Evolutionary conservation across 805 yeast genomes (phyloP).

Genomic region (Candida silvicultrix): DNA sequence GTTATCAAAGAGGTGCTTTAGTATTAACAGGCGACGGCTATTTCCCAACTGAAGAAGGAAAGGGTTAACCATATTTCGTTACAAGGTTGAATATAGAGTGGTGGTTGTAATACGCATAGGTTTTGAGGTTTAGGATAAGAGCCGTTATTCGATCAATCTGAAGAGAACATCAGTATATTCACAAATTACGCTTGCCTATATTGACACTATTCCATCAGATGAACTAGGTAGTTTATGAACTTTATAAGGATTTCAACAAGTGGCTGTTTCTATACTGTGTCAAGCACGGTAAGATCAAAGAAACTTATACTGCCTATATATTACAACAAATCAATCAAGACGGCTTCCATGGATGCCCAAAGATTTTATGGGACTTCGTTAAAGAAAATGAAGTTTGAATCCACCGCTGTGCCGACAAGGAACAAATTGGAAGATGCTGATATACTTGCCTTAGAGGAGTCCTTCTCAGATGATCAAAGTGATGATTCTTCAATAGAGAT

Average conservation of each 20-base stretch:
- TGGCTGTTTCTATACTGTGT: neutral
- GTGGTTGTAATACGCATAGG: no score
- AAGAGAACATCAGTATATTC: no score
- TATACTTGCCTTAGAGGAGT: constrained; percentile 15
- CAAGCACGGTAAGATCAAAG: neutral
- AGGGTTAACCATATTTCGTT: no score
- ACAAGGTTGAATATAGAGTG: neutral
- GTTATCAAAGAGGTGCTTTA: neutral
- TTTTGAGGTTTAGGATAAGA: no score
- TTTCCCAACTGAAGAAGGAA: no score
- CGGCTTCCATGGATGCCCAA: neutral
- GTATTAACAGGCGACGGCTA: no score
- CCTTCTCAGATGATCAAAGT: constrained; percentile 5
- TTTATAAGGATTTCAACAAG: neutral
- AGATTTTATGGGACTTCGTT: neutral
- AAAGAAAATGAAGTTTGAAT: neutral
- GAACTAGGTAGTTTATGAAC: neutral
- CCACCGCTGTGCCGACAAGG: neutral
- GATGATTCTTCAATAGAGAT: neutral
- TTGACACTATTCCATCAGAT: no score
- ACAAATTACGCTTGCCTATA: no score
- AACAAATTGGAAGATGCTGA: constrained; percentile 12
- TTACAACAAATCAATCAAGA: neutral
- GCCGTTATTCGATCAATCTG: no score
- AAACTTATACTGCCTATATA: neutral